Percentiles rank a stretch among this genome's conserved stretches.
These are phyloP conservation scores for Anethum foeniculum DNA, from an alignment of 140 eudicot species.

Conservation along the genomic window DNA sequence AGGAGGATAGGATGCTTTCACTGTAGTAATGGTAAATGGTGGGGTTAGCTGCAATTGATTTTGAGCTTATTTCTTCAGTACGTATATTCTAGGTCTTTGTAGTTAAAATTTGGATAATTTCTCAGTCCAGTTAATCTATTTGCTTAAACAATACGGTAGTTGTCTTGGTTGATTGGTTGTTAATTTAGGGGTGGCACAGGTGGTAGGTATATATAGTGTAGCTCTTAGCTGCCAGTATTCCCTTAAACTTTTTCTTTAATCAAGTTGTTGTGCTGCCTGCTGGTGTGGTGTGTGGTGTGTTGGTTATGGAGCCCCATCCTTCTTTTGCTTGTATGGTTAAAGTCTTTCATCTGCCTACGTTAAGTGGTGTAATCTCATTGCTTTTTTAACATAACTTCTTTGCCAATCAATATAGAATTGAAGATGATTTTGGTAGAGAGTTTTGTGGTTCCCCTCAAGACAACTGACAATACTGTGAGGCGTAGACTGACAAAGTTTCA, in stretches of 20 bases:
- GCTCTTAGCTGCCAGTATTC: not conserved
- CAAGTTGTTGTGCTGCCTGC: not conserved
- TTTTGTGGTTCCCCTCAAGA: conserved; percentile 1
- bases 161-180: not conserved
- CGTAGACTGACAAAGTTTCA: not conserved
- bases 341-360: not conserved
- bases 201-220: not conserved
- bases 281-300: not conserved
- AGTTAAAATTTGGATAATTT: not conserved
- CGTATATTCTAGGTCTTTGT: not conserved
- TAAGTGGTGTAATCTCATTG: not conserved
- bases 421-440: not conserved
- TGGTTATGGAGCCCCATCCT: not conserved
- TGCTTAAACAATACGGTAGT: not conserved
- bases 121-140: not conserved
- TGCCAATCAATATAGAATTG: not conserved
- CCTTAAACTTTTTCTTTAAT: not conserved
- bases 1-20: not conserved
- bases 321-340: not conserved
- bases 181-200: not conserved
- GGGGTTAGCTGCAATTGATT: not conserved
- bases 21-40: not conserved
- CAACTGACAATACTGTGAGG: not conserved
- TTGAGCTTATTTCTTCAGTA: not conserved
- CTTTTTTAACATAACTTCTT: not conserved